phyloP scores from a whole-genome alignment of 345 rosid genomes.

The Turritis glabra region DNA sequence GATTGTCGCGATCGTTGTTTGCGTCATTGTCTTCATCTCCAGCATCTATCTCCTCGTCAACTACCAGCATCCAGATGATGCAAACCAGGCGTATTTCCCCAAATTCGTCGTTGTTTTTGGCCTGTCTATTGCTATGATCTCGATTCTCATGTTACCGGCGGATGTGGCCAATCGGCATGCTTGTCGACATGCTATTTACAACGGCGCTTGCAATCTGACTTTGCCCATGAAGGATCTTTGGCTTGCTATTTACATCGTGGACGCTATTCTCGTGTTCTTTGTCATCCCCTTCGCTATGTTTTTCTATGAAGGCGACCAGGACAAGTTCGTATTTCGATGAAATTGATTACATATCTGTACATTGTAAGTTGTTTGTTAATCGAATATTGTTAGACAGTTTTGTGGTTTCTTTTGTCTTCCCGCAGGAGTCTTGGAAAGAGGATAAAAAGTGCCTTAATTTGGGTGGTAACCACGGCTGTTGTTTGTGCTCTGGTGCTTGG shows the following conservation, averaged over 20 bases:
- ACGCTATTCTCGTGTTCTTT: constrained; percentile 92
- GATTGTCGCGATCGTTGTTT: constrained; percentile 88
- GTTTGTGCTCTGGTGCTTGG: constrained; percentile 90
- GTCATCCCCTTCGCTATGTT: constrained; percentile 98
- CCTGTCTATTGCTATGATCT: constrained; percentile 78
- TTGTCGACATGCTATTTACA: constrained; percentile 85
- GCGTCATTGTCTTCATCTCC: constrained; percentile 82
- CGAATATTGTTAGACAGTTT: background rate
- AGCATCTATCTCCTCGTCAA: constrained; percentile 96
- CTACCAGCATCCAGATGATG: constrained; percentile 98
- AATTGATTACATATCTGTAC: background rate
- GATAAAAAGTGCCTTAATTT: constrained; percentile 77
- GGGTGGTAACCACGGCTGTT: constrained; percentile 85
- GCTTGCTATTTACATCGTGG: constrained; percentile 84
- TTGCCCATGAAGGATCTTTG: constrained; percentile 99
- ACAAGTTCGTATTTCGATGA: constrained; percentile 63
- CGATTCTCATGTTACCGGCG: constrained; percentile 96
- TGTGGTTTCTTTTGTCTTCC: background rate
- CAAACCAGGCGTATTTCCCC: constrained; percentile 98
- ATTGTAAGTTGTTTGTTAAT: background rate
- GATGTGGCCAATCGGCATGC: constrained; percentile 99
- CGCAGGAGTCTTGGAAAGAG: constrained; percentile 84
- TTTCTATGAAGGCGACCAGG: constrained; percentile 99
- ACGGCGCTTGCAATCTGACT: constrained; percentile 92
- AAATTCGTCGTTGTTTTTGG: constrained; percentile 96